phyloP scores from a whole-genome alignment of 257 asterid genomes.

The Parsonsia alboflavescens region DNA sequence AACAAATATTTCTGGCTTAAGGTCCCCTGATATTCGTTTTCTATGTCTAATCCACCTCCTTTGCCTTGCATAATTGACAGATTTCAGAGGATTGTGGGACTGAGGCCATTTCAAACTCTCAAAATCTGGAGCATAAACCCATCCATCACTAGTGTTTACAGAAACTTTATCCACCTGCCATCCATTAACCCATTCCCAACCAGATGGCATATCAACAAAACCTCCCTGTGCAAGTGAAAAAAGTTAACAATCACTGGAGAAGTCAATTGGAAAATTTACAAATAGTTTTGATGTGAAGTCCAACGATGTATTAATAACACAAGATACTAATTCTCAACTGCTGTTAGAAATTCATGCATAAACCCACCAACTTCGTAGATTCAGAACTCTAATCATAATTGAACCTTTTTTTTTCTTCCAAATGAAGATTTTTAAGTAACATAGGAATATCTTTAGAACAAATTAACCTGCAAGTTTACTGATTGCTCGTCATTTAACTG shows the following conservation, averaged over 20 bases:
- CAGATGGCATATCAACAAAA: slow-evolving; percentile 60
- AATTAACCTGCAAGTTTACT: neutral
- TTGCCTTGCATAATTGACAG: slow-evolving; percentile 65
- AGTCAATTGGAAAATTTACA: neutral
- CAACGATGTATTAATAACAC: neutral
- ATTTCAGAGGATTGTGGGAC: slow-evolving; percentile 47
- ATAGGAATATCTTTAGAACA: neutral
- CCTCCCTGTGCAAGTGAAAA: slow-evolving; percentile 42
- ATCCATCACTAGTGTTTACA: slow-evolving; percentile 71
- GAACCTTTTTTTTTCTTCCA: neutral
- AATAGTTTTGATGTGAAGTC: neutral
- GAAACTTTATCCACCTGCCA: slow-evolving; percentile 75
- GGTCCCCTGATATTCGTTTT: slow-evolving; percentile 35
- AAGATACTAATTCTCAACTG: neutral
- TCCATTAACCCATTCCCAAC: slow-evolving; percentile 84
- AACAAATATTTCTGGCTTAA: slow-evolving; percentile 40
- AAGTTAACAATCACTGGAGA: neutral
- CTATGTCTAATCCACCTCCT: slow-evolving; percentile 86
- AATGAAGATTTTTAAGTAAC: neutral
- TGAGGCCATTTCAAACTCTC: slow-evolving; percentile 81
- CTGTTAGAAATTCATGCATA: neutral
- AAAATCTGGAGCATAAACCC: slow-evolving; percentile 83
- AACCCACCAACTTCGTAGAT: neutral
- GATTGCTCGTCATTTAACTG: neutral
- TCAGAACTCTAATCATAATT: neutral